phyloP scores from a whole-genome alignment of 352 stramenopile genomes.

The Globisporangium sylvaticum region DNA sequence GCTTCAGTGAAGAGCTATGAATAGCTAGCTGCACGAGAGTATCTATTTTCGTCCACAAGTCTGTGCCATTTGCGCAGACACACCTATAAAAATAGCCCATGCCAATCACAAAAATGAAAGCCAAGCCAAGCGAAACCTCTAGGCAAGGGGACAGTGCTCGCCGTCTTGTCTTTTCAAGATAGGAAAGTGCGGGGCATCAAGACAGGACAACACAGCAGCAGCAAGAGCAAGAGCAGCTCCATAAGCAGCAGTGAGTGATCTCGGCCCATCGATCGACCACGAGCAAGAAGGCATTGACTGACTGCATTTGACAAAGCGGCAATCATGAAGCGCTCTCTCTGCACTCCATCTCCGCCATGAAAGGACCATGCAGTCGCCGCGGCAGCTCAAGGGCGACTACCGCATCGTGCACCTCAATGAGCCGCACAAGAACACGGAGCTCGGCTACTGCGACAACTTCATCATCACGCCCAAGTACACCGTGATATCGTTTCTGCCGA shows the following conservation, averaged over 20 bases:
- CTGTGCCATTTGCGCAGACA: background rate
- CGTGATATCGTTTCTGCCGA: slow-evolving; percentile 81
- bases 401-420: slow-evolving; percentile 65
- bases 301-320: background rate
- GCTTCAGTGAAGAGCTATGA: background rate
- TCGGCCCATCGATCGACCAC: background rate
- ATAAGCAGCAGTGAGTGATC: background rate
- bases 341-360: background rate
- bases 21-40: background rate
- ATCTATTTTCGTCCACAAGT: background rate
- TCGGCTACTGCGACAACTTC: slow-evolving; percentile 83
- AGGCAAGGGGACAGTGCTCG: background rate
- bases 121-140: background rate
- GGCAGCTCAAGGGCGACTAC: slow-evolving; percentile 26
- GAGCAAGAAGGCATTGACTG: background rate
- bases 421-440: slow-evolving; percentile 42
- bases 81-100: background rate
- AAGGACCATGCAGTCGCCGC: slow-evolving; percentile 1
- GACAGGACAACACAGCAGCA: background rate
- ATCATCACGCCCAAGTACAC: slow-evolving; percentile 93
- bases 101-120: background rate
- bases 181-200: background rate
- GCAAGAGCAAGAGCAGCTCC: background rate
- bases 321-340: background rate
- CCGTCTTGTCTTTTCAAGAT: background rate